These are phyloP conservation scores for Calonectria pseudoreteaudii DNA, from an alignment of 2,329 filamentous ascomycete genomes.

Conservation along the genomic window DNA sequence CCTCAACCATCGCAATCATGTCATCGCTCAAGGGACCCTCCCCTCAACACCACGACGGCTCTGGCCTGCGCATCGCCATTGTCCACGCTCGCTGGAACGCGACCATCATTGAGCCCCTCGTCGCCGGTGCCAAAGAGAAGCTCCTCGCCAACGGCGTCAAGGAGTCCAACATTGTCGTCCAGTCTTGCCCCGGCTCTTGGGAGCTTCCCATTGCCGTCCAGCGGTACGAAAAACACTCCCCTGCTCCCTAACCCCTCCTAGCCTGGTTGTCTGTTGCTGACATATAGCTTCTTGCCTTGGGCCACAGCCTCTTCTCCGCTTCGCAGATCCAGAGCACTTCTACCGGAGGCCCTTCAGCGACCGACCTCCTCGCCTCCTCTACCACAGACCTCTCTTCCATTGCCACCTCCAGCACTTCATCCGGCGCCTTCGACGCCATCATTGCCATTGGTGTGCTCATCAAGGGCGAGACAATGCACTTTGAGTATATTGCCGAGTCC, in stretches of 20 bases:
- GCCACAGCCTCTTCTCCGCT: slow-evolving; percentile 79
- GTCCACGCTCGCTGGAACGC: slow-evolving; percentile 97
- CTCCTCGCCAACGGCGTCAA: slow-evolving; percentile 84
- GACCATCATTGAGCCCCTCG: slow-evolving; percentile 85
- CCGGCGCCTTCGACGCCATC: slow-evolving; percentile 87
- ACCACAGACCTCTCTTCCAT: slow-evolving; percentile 74
- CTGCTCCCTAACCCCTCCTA: slow-evolving; percentile 31
- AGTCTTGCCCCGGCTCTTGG: slow-evolving; percentile 93
- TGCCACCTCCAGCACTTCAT: slow-evolving; percentile 51
- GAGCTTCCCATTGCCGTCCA: slow-evolving; percentile 93
- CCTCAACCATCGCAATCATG: slow-evolving; percentile 23
- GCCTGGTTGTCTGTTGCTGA: slow-evolving; percentile 24
- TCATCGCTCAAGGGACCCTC: slow-evolving; percentile 68
- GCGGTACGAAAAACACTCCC: slow-evolving; percentile 65
- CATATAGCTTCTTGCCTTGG: slow-evolving; percentile 3
- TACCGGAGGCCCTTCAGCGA: slow-evolving; percentile 72
- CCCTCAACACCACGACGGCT: slow-evolving; percentile 72
- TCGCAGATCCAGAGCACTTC: slow-evolving; percentile 85
- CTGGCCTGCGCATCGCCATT: slow-evolving; percentile 88
- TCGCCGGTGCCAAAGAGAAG: slow-evolving; percentile 82
- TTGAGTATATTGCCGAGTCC: slow-evolving; percentile 96
- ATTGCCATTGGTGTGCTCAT: slow-evolving; percentile 97
- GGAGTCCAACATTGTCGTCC: slow-evolving; percentile 87
- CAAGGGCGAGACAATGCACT: slow-evolving; percentile 99
- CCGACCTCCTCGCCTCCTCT: slow-evolving; percentile 79